Base-by-base conservation (phyloP, 306 rosid species). In the Medicago arabica region DNA sequence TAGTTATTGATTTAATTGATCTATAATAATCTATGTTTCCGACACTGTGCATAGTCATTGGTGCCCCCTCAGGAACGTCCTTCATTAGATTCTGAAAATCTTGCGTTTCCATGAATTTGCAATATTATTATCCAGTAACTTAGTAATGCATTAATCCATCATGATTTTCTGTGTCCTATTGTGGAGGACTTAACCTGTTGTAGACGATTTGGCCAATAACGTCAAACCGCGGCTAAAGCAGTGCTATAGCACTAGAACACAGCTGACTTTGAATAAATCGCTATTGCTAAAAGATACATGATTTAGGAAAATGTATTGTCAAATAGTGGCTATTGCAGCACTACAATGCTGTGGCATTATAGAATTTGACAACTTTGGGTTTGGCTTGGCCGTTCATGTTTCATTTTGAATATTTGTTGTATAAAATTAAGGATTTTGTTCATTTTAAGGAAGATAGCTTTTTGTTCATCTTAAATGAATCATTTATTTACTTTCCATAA, bases 81-180 rank as follows among this genome's bases (percentile, higher is more conserved):
- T 25, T 76, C 47, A 16, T 39, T 53, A 10, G 74, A 67, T 54
- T 44, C 59, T 76, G 13, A 31, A 49, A 57, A 34, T 67, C 50
- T 17, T 23, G 60, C 25, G 69, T 60, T 55, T 67, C 49, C 39
- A 51, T 51, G 39, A 21, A 47, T 7, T 75, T 62, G 14, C 63
- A 17, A 49, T 3, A 50, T 39, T 46, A 62, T 36, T 63, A 49
- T 14, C 17, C 53, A 31, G 36, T 31, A 31, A 31, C 53, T 49
- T 49, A 49, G 12, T 23, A 54, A 12, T 1, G 4, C 57, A 50
- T 9, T 43, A 55, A 67, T 28, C 46, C 47, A 2, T 57, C 53
- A 17, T 23, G 16, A 21, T 40, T 54, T 75, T 46, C 38, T 74
- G 11, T 74, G 11, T 74, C 61, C 25, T 46, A 31, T 9, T 28